Conservation (phyloP, 768 basidiomycete genomes). For the Plicaturopsis crispa region DNA sequence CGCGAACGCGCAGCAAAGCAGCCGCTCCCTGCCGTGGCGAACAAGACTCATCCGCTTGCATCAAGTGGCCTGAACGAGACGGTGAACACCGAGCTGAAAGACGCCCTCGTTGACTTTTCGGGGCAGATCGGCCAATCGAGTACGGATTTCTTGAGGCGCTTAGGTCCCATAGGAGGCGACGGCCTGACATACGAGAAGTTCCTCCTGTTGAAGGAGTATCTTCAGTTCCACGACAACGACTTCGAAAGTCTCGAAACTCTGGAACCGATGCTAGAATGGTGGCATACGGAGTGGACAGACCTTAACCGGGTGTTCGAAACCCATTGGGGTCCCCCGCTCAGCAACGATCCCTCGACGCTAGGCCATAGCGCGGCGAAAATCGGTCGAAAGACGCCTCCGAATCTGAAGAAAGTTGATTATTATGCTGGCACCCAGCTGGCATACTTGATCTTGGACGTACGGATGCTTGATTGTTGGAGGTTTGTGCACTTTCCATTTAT, state of each 20-base stretch:
- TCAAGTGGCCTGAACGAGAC: slow-evolving; percentile 2
- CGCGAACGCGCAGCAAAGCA: slow-evolving; percentile 6
- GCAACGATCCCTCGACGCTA: slow-evolving; percentile 10
- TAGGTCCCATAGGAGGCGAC: slow-evolving; percentile 5
- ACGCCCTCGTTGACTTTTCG: slow-evolving; percentile 4
- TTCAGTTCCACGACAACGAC: slow-evolving; percentile 17
- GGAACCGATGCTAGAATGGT: slow-evolving; percentile 18
- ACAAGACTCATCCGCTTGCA: slow-evolving; percentile 1
- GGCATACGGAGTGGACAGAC: slow-evolving; percentile 23
- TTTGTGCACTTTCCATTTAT: slow-evolving; percentile 8
- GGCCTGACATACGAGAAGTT: slow-evolving; percentile 10
- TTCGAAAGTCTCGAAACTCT: slow-evolving; percentile 14
- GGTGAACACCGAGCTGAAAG: neutral
- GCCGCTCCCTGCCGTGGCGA: slow-evolving; percentile 1
- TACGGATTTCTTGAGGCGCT: neutral
- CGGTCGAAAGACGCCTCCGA: slow-evolving; percentile 4
- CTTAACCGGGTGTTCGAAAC: slow-evolving; percentile 16
- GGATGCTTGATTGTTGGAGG: slow-evolving; percentile 15
- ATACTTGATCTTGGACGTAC: slow-evolving; percentile 5
- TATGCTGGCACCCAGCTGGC: slow-evolving; percentile 6
- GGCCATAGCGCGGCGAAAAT: slow-evolving; percentile 7
- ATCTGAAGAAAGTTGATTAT: slow-evolving; percentile 12
- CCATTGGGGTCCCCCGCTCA: slow-evolving; percentile 2
- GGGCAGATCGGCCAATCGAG: neutral
- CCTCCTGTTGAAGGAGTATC: slow-evolving; percentile 14